phyloP scores from a whole-genome alignment of 1,139 yeast species.

The Debaryomycetaceae sp. region DNA sequence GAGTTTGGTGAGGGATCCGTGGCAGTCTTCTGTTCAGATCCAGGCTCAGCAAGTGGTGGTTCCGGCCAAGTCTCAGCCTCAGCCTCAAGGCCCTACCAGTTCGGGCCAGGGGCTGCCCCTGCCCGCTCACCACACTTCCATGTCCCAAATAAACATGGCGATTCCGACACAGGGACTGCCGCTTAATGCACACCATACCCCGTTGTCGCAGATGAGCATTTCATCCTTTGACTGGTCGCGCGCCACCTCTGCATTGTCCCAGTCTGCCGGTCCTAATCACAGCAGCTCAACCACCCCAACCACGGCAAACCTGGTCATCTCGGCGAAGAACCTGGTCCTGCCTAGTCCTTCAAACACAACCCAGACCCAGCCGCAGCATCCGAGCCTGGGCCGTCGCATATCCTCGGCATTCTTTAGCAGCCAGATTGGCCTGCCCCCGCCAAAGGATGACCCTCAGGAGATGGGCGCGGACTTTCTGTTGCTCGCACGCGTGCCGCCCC shows the following conservation, averaged over 20 bases:
- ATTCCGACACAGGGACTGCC: no score
- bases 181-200: no score
- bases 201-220: no score
- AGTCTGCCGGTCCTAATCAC: conserved; percentile 1
- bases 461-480: conserved; percentile 51
- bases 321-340: no score
- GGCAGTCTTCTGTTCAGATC: no score
- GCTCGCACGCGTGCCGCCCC: conserved; percentile 79
- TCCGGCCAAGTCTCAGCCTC: conserved; percentile 3
- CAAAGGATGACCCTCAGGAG: conserved; percentile 47
- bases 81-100: no score
- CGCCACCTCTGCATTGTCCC: background rate
- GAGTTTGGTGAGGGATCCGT: conserved; percentile 39
- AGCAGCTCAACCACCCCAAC: no score
- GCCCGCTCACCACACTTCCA: no score
- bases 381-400: conserved; percentile 14
- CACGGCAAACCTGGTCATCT: no score
- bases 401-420: conserved; percentile 24
- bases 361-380: background rate
- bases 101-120: no score
- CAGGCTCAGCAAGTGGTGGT: conserved; percentile 1
- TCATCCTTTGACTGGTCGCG: background rate
- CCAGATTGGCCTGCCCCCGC: conserved; percentile 1
- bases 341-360: background rate
- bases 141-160: no score